Conservation (phyloP, 768 basidiomycete genomes). For the Podaxis carcinomalis region DNA sequence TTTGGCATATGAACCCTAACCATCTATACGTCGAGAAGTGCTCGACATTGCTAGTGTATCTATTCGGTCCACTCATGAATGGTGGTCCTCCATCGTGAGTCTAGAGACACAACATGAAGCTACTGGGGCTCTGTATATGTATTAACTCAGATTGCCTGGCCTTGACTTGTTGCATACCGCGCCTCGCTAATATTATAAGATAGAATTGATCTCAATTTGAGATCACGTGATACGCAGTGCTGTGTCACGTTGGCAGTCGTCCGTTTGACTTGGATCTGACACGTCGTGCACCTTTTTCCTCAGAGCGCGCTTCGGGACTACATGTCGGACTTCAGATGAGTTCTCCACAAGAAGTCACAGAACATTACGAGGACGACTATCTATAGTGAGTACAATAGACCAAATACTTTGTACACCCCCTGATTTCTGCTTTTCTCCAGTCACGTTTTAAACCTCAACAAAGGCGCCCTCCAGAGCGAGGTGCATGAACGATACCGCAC, state of each 20-base stretch:
- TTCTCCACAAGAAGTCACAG: not conserved
- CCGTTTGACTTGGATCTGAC: not conserved
- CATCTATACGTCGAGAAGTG: too few species aligned
- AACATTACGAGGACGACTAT: constrained; percentile 6
- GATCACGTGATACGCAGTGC: not conserved
- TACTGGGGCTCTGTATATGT: too few species aligned
- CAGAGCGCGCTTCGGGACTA: not conserved
- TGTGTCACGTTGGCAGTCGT: not conserved
- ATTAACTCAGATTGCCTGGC: too few species aligned
- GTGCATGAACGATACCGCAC: constrained; percentile 71
- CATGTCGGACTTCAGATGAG: constrained; percentile 8
- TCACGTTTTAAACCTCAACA: constrained; percentile 67
- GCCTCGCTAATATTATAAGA: too few species aligned
- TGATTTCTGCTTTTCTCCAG: constrained; percentile 25
- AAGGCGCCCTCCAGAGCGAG: constrained; percentile 58
- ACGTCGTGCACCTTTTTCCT: not conserved
- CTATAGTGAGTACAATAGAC: constrained; percentile 15
- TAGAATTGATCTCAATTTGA: too few species aligned
- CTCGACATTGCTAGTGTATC: too few species aligned
- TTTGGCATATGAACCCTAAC: too few species aligned
- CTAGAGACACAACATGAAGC: too few species aligned
- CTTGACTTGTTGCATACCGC: too few species aligned
- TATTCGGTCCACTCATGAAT: too few species aligned
- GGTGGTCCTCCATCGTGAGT: too few species aligned
- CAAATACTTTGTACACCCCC: not conserved